These are phyloP conservation scores for Macadamia integrifolia DNA, from an alignment of 164 flowering plant genomes.

Conservation along the genomic window DNA sequence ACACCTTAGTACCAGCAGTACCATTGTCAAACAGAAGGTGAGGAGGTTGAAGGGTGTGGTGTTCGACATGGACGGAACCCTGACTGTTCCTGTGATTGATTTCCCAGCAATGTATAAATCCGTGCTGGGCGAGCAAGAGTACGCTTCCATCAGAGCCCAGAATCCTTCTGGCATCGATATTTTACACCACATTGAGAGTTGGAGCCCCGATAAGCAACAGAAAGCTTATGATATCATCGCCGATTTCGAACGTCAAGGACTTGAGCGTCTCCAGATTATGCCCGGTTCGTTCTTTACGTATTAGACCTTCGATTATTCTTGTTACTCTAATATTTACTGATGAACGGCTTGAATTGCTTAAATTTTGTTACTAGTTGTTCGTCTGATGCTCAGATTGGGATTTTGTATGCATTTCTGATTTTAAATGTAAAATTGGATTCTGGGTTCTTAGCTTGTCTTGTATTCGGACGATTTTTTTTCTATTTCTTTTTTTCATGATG, in stretches of 20 bases:
- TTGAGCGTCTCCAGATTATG: conserved; percentile 87
- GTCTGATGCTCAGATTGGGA: background rate
- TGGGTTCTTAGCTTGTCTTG: background rate
- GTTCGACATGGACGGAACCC: conserved; percentile 98
- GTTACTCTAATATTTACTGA: background rate
- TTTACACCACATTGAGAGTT: conserved; percentile 66
- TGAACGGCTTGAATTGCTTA: background rate
- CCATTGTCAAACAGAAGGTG: conserved; percentile 3
- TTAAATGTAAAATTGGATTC: background rate
- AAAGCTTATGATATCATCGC: conserved; percentile 64
- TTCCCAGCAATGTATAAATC: conserved; percentile 79
- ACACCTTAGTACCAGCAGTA: conserved; percentile 4
- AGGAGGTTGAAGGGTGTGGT: conserved; percentile 72
- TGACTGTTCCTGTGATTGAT: conserved; percentile 87
- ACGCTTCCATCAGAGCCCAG: conserved; percentile 31
- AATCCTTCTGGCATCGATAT: conserved; percentile 81
- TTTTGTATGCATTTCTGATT: background rate
- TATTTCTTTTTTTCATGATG: background rate
- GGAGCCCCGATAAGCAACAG: conserved; percentile 59
- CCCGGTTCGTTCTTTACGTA: conserved; percentile 41
- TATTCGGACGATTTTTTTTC: background rate
- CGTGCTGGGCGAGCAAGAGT: conserved; percentile 76
- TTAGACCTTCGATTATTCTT: background rate
- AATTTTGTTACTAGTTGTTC: background rate
- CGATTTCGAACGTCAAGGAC: conserved; percentile 68